These are phyloP conservation scores for Lactarius hatsudake DNA, from an alignment of 768 basidiomycete species.

Conservation along the genomic window DNA sequence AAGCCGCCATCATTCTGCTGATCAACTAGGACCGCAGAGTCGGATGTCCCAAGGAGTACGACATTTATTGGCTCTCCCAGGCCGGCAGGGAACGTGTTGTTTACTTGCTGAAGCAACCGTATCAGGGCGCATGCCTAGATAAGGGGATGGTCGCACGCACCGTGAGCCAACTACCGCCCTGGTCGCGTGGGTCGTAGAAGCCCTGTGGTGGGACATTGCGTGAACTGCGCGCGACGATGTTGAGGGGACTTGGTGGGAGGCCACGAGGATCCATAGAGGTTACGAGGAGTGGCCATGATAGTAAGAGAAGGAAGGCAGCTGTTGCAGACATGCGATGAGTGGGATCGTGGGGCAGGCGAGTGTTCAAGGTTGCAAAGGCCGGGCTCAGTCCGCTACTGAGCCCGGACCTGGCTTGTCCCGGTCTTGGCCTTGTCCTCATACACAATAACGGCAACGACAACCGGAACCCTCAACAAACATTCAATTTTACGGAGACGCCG, in stretches of 20 bases:
- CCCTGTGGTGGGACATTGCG: slow-evolving; percentile 47
- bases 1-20: slow-evolving; percentile 64
- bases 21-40: slow-evolving; percentile 62
- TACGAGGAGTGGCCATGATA: slow-evolving; percentile 33
- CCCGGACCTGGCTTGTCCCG: not conserved
- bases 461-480: not conserved
- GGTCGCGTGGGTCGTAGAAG: slow-evolving; percentile 53
- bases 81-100: slow-evolving; percentile 8
- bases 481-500: not conserved
- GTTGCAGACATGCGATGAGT: slow-evolving; percentile 31
- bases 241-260: slow-evolving; percentile 29
- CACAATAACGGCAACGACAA: not conserved
- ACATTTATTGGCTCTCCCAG: slow-evolving; percentile 77
- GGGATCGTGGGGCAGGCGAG: slow-evolving; percentile 25
- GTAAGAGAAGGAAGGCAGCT: slow-evolving; percentile 34
- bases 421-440: not conserved
- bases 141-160: slow-evolving; percentile 42
- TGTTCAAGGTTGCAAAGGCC: not conserved
- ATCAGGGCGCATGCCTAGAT: not conserved
- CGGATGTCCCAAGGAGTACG: slow-evolving; percentile 77
- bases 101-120: slow-evolving; percentile 7
- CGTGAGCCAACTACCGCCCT: slow-evolving; percentile 69
- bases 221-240: slow-evolving; percentile 23
- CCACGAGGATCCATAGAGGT: slow-evolving; percentile 13
- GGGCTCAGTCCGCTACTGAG: not conserved